A percentile compares a stretch with the other conserved stretches of the same genome.
phyloP scores from a whole-genome alignment of 2,329 filamentous ascomycete genomes.

The Sphaerulina populicola region DNA sequence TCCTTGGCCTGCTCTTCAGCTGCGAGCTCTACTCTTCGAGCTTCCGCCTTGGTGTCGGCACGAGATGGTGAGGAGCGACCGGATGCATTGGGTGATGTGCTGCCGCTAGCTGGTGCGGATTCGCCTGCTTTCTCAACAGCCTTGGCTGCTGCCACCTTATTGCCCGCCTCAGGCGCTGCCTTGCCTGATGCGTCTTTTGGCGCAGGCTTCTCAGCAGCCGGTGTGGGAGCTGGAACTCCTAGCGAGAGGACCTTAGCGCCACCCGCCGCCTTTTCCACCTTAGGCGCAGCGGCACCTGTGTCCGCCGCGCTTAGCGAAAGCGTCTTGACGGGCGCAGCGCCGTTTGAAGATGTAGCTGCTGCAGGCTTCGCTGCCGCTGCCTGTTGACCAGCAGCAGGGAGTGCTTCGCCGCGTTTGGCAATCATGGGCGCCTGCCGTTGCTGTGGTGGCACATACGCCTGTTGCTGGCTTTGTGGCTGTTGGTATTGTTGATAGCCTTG shows the following conservation, averaged over 20 bases:
- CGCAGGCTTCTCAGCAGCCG: conserved; percentile 40
- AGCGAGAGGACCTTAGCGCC: conserved; percentile 68
- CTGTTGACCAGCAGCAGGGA: conserved; percentile 41
- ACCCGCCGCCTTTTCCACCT: conserved; percentile 44
- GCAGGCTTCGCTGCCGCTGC: conserved; percentile 34
- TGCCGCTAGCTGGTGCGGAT: conserved; percentile 53
- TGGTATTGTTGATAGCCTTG: conserved; percentile 39
- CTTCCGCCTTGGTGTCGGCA: conserved; percentile 48
- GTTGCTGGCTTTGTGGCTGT: conserved; percentile 32
- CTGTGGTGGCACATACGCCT: conserved; percentile 36
- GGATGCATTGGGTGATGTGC: conserved; percentile 64
- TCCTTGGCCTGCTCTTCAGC: conserved; percentile 70
- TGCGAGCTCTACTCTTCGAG: conserved; percentile 70
- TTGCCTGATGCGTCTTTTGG: conserved; percentile 31
- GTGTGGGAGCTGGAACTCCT: conserved; percentile 35
- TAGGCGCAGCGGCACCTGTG: conserved; percentile 45
- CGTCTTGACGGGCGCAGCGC: conserved; percentile 50
- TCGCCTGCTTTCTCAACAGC: conserved; percentile 87
- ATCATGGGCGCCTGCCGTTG: conserved; percentile 50
- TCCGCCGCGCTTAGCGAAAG: conserved; percentile 47
- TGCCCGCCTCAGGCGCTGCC: conserved; percentile 56
- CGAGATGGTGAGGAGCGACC: conserved; percentile 64
- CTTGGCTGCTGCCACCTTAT: conserved; percentile 79
- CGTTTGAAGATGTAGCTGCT: conserved; percentile 39
- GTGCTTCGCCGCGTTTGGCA: conserved; percentile 51